These are phyloP conservation scores for Camellia lanceoleosa DNA, from an alignment of 148 eudicot species.

Conservation along the genomic window DNA sequence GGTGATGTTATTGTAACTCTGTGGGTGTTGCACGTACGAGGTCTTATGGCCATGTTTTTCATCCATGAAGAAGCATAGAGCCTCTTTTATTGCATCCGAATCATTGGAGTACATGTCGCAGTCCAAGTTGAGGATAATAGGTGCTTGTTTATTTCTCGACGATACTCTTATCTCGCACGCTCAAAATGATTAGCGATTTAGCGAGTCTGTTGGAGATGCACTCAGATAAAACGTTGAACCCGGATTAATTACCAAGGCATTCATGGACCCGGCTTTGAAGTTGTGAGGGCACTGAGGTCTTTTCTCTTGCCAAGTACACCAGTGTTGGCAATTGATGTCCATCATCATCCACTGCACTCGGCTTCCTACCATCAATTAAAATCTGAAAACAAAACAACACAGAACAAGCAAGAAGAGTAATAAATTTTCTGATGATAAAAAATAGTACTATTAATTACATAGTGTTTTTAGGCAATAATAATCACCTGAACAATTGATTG, in stretches of 20 bases:
- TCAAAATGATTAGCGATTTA: background rate
- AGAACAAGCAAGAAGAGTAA: background rate
- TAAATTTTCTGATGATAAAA: background rate
- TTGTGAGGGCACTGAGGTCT: slow-evolving; percentile 38
- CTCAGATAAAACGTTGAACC: no score
- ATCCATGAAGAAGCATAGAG: slow-evolving; percentile 46
- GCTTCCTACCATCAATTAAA: slow-evolving; percentile 38
- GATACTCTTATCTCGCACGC: slow-evolving; percentile 49
- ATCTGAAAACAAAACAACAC: slow-evolving; percentile 24
- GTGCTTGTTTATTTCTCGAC: slow-evolving; percentile 40
- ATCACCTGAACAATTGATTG: slow-evolving; percentile 22
- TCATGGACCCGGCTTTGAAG: slow-evolving; percentile 56
- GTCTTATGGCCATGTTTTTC: slow-evolving; percentile 28
- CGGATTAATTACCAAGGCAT: background rate
- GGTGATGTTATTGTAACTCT: slow-evolving; percentile 25
- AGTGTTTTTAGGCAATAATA: background rate
- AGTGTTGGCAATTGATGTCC: slow-evolving; percentile 32
- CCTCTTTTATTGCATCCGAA: slow-evolving; percentile 35
- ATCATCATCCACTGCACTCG: background rate
- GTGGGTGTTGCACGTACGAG: slow-evolving; percentile 41
- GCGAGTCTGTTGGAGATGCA: no score
- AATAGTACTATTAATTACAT: background rate
- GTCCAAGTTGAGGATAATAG: slow-evolving; percentile 43
- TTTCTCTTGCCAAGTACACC: slow-evolving; percentile 49
- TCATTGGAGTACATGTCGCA: slow-evolving; percentile 50